phyloP scores from a whole-genome alignment of 2,329 filamentous ascomycete genomes.

The Ascochyta fabae region DNA sequence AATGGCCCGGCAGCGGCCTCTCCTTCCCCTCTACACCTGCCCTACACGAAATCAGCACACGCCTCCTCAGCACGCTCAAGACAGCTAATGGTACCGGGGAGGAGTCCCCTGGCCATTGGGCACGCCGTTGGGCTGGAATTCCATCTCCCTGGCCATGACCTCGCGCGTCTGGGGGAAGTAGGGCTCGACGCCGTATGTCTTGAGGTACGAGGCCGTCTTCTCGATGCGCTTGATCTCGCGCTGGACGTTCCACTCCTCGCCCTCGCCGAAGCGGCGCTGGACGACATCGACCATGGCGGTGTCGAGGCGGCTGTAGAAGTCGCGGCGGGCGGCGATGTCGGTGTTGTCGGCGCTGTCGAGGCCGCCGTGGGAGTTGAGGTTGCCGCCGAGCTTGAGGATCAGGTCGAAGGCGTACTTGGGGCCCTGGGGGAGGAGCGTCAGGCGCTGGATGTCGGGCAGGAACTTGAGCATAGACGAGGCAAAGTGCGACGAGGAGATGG shows the following conservation, averaged over 20 bases:
- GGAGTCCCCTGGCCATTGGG: conserved; percentile 41
- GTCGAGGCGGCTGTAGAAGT: conserved; percentile 59
- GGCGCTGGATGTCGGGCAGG: conserved; percentile 60
- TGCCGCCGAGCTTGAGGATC: conserved; percentile 62
- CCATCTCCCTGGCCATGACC: conserved; percentile 54
- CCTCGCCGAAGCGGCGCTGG: conserved; percentile 58
- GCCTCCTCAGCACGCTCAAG: conserved; percentile 18
- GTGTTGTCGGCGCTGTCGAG: conserved; percentile 57
- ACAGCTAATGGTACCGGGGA: conserved; percentile 44
- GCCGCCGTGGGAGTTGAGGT: conserved; percentile 62
- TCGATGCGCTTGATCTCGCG: conserved; percentile 63
- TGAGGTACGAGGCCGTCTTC: conserved; percentile 60
- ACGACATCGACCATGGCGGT: conserved; percentile 61
- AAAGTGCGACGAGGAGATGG: conserved; percentile 60
- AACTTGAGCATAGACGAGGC: conserved; percentile 62
- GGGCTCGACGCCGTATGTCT: conserved; percentile 60
- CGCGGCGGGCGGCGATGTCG: conserved; percentile 56
- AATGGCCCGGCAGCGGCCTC: neutral
- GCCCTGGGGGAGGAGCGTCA: conserved; percentile 56
- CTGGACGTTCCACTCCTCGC: conserved; percentile 59
- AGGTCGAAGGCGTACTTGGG: conserved; percentile 61
- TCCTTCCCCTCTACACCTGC: neutral
- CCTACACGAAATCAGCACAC: conserved; percentile 20
- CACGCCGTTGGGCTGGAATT: conserved; percentile 39
- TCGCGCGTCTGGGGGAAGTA: conserved; percentile 61